These are phyloP conservation scores for Aureobasidium namibiae DNA, from an alignment of 2,329 filamentous ascomycete species.

Conservation along the genomic window DNA sequence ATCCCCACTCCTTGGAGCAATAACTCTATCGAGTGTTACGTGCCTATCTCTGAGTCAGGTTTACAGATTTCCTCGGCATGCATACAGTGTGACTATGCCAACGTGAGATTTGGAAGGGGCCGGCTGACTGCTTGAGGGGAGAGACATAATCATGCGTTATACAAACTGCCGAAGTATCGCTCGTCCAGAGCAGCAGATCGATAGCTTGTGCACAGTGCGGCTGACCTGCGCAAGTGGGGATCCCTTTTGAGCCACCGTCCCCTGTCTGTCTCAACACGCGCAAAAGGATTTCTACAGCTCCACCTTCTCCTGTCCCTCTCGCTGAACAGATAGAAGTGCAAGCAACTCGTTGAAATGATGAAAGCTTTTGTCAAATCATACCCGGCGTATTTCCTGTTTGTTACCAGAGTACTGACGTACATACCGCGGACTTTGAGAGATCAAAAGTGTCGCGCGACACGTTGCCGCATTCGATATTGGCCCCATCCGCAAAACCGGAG, in stretches of 20 bases:
- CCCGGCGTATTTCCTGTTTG: background rate
- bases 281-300: background rate
- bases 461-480: background rate
- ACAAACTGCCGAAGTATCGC: background rate
- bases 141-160: background rate
- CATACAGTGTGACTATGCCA: background rate
- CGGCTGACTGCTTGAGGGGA: background rate
- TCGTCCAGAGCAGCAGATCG: background rate
- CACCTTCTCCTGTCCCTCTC: background rate
- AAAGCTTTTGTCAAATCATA: background rate
- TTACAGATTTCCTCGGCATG: background rate
- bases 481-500: background rate
- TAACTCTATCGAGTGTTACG: background rate
- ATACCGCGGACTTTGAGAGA: background rate
- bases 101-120: background rate
- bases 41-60: background rate
- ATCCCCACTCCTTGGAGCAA: background rate
- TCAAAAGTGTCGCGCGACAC: background rate
- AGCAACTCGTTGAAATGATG: background rate
- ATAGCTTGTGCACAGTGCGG: background rate
- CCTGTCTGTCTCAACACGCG: background rate
- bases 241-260: background rate
- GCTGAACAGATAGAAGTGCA: background rate
- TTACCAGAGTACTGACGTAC: background rate
- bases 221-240: background rate